These are phyloP conservation scores for Jatropha multifida DNA, from an alignment of 441 rosid species.

Conservation along the genomic window DNA sequence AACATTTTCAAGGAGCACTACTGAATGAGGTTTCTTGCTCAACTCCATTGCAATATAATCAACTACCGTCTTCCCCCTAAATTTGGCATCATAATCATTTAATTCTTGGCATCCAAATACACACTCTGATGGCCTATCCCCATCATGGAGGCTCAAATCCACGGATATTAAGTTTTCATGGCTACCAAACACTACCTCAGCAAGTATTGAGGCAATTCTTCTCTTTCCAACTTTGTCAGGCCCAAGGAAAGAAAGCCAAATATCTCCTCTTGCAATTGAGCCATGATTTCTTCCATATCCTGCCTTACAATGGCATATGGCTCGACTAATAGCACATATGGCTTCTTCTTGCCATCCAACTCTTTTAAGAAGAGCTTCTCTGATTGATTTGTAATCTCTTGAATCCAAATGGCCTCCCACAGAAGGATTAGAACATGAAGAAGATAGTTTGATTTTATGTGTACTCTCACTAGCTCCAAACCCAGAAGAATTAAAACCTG, in stretches of 20 bases:
- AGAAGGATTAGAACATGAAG: conserved; percentile 31
- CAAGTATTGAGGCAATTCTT: conserved; percentile 62
- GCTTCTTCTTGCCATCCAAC: conserved; percentile 74
- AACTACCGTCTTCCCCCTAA: conserved; percentile 55
- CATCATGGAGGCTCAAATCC: conserved; percentile 50
- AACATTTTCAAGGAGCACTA: conserved; percentile 70
- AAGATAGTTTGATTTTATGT: conserved; percentile 28
- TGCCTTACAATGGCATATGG: conserved; percentile 38
- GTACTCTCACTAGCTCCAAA: conserved; percentile 31
- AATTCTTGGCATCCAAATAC: conserved; percentile 30
- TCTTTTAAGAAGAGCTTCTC: conserved; percentile 47
- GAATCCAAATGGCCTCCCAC: conserved; percentile 22
- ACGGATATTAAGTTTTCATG: conserved; percentile 44
- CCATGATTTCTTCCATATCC: conserved; percentile 25
- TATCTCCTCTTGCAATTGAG: conserved; percentile 37
- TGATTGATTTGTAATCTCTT: conserved; percentile 52
- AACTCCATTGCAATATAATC: conserved; percentile 62
- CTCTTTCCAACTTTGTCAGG: conserved; percentile 67
- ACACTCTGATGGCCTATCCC: conserved; percentile 20
- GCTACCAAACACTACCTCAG: conserved; percentile 52
- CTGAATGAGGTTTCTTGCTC: conserved; percentile 44
- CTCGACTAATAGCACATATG: conserved; percentile 44
- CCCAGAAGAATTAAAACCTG: conserved; percentile 27
- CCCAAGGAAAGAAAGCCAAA: conserved; percentile 82
- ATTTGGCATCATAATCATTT: conserved; percentile 32